Evolutionary conservation across 805 yeast genomes (phyloP).

Genomic region (Metschnikowia gruessii): DNA sequence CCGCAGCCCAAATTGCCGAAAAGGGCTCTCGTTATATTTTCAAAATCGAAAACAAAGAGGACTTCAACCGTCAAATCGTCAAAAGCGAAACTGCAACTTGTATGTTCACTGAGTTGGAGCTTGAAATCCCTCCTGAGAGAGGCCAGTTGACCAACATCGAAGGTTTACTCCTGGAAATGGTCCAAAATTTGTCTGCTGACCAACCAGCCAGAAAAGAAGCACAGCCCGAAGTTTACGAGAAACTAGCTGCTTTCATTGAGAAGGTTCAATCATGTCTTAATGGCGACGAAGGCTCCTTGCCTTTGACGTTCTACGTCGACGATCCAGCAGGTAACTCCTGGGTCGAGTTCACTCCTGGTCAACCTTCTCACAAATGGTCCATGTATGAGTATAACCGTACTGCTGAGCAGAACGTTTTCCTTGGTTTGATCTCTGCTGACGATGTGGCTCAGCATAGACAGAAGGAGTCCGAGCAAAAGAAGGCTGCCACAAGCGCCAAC

Average conservation of each 20-base stretch:
- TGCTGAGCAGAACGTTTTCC: constrained; percentile 79
- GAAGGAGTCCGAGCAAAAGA: constrained; percentile 49
- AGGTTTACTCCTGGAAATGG: constrained; percentile 81
- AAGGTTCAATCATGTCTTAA: constrained; percentile 58
- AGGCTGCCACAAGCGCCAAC: constrained; percentile 37
- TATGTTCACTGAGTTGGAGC: constrained; percentile 77
- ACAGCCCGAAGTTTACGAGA: constrained; percentile 72
- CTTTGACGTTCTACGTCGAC: constrained; percentile 74
- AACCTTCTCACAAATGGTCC: constrained; percentile 87
- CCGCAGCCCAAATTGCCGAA: constrained; percentile 90
- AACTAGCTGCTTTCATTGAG: constrained; percentile 66
- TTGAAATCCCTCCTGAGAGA: constrained; percentile 92
- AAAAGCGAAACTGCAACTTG: constrained; percentile 85
- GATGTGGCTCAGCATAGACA: constrained; percentile 48
- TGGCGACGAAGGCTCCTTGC: constrained; percentile 68
- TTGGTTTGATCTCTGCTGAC: constrained; percentile 76
- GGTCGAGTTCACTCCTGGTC: constrained; percentile 87
- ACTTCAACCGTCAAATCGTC: constrained; percentile 86
- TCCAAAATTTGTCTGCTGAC: constrained; percentile 72
- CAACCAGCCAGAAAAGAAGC: constrained; percentile 74
- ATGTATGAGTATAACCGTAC: constrained; percentile 77
- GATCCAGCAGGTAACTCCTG: constrained; percentile 98
- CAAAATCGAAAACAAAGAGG: constrained; percentile 63
- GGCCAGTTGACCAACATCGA: constrained; percentile 93
- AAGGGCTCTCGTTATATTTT: constrained; percentile 76